phyloP scores from a whole-genome alignment of 2,329 filamentous ascomycete species.

The Neospermospora avenae region DNA sequence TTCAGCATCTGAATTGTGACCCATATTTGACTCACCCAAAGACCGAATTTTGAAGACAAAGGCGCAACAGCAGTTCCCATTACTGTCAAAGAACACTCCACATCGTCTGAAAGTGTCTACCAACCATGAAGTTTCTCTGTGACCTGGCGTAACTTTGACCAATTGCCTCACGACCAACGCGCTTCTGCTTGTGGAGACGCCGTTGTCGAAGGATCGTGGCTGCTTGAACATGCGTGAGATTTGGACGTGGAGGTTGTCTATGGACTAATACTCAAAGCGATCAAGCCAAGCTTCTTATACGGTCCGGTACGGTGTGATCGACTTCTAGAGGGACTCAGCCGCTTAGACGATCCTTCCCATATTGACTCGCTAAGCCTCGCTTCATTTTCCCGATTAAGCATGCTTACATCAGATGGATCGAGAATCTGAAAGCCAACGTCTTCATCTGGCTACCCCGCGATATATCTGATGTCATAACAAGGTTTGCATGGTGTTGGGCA shows the following conservation, averaged over 20 bases:
- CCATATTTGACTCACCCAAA: no score
- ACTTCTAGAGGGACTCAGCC: neutral
- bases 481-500: neutral
- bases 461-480: neutral
- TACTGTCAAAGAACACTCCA: no score
- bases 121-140: no score
- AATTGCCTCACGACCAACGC: neutral
- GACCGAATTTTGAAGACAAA: no score
- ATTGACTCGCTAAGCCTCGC: neutral
- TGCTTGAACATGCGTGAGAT: neutral
- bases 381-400: neutral
- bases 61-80: no score
- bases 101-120: no score
- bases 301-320: neutral
- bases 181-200: neutral
- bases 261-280: neutral
- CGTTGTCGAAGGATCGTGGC: neutral
- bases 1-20: no score
- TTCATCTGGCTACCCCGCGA: neutral
- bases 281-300: no score
- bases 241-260: neutral
- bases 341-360: neutral
- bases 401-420: neutral
- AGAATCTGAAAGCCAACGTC: neutral
- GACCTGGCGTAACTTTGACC: no score